Percentiles rank a stretch among this genome's conserved stretches.
phyloP scores from a whole-genome alignment of 2,329 filamentous ascomycete species.

The Thielaviopsis ethacetica region DNA sequence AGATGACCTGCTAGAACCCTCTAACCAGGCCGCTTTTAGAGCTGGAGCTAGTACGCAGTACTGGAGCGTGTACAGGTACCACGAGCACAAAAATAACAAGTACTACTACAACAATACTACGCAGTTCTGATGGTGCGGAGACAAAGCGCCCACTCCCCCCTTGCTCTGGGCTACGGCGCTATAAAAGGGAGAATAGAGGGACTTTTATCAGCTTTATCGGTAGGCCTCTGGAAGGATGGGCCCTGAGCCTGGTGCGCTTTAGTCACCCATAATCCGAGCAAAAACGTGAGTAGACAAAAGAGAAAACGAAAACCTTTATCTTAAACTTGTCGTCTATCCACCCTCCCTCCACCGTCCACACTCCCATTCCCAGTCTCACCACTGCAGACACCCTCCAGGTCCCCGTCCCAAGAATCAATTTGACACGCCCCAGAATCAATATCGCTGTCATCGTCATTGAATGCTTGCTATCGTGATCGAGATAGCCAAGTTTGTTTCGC shows the following conservation, averaged over 20 bases:
- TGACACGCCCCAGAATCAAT: constrained; percentile 11
- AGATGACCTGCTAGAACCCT: too few relatives aligned
- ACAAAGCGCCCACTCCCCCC: constrained; percentile 5
- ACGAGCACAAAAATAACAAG: too few relatives aligned
- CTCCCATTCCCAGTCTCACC: constrained; percentile 12
- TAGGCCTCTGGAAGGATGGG: not conserved
- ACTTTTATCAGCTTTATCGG: not conserved
- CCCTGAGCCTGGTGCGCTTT: not conserved
- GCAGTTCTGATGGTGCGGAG: not conserved
- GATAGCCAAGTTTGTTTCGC: not conserved
- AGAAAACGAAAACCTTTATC: constrained; percentile 10
- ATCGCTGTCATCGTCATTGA: constrained; percentile 3
- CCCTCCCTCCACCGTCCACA: constrained; percentile 11
- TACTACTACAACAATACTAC: too few relatives aligned
- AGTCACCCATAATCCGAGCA: not conserved
- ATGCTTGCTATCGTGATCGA: constrained; percentile 6
- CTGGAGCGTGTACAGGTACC: too few relatives aligned
- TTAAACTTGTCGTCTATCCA: constrained; percentile 9
- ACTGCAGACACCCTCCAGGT: constrained; percentile 12
- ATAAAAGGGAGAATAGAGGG: constrained; percentile 1
- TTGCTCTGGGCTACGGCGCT: constrained; percentile 3
- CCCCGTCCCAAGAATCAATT: constrained; percentile 8
- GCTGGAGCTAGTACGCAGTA: too few relatives aligned
- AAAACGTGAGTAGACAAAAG: not conserved
- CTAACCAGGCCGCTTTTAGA: too few relatives aligned